Conservation (phyloP, 768 basidiomycete genomes). For the Boletus subparvulus region DNA sequence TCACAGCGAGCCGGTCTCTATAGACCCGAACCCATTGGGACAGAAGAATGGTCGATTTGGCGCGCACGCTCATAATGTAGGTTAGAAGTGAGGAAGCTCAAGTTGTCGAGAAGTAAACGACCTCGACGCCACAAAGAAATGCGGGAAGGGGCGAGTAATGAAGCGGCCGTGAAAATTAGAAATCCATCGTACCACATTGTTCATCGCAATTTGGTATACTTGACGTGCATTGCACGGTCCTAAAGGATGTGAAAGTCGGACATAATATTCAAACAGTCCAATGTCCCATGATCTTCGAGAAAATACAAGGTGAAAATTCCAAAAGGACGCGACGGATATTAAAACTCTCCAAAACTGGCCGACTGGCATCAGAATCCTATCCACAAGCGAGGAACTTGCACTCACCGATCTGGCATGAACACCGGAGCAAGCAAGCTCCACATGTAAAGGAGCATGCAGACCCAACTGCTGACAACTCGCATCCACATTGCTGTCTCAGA, state of each 20-base stretch:
- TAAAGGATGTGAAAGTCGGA: neutral
- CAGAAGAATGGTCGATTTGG: too few species aligned
- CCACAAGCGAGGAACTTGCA: neutral
- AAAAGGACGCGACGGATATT: neutral
- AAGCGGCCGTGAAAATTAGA: too few species aligned
- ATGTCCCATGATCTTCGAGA: neutral
- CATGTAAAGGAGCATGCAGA: conserved; percentile 80
- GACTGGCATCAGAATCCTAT: conserved; percentile 1
- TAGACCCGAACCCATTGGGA: too few species aligned
- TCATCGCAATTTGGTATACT: neutral
- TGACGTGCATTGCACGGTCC: neutral
- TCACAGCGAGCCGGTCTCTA: too few species aligned
- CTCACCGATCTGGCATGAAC: conserved; percentile 86
- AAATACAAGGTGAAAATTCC: conserved; percentile 1
- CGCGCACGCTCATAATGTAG: too few species aligned
- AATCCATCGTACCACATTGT: neutral
- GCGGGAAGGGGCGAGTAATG: too few species aligned
- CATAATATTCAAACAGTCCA: neutral
- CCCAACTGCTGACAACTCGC: conserved; percentile 94
- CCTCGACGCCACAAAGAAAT: too few species aligned
- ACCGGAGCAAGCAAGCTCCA: conserved; percentile 91
- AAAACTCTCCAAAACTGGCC: conserved; percentile 28
- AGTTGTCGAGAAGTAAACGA: too few species aligned
- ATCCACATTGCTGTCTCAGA: conserved; percentile 99
- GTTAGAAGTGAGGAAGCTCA: too few species aligned